phyloP scores from a whole-genome alignment of 208 protist genomes.

The Wallacemonas collosoma region DNA sequence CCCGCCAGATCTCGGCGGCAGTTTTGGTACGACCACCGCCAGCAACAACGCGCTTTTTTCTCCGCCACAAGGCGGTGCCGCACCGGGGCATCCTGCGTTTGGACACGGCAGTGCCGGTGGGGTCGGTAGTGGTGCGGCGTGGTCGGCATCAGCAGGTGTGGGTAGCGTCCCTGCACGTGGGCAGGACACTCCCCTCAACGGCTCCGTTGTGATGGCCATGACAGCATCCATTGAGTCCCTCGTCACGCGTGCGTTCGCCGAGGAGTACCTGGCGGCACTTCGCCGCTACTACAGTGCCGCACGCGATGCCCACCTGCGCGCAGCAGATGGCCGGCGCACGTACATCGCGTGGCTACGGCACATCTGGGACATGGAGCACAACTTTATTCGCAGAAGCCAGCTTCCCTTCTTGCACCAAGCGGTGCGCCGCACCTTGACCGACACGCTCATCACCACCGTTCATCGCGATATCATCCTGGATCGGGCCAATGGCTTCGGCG shows the following conservation, averaged over 20 bases:
- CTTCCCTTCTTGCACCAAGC: conserved; percentile 35
- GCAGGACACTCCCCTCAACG: conserved; percentile 11
- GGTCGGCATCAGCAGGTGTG: no score
- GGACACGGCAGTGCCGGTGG: no score
- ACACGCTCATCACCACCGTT: conserved; percentile 52
- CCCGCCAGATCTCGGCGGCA: background rate
- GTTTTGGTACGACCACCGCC: background rate
- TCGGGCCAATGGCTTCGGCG: conserved; percentile 41
- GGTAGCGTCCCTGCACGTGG: background rate
- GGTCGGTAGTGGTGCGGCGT: no score
- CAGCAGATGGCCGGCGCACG: conserved; percentile 23
- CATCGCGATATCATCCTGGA: conserved; percentile 65
- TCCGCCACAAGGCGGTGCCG: no score
- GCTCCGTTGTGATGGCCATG: conserved; percentile 48
- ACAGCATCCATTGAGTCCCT: conserved; percentile 35
- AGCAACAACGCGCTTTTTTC: background rate
- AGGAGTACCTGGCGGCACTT: conserved; percentile 36
- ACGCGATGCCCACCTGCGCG: conserved; percentile 35
- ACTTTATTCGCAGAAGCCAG: conserved; percentile 36
- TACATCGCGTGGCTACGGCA: conserved; percentile 56
- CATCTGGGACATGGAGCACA: conserved; percentile 45
- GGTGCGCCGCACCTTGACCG: conserved; percentile 35
- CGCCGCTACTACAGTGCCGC: conserved; percentile 46
- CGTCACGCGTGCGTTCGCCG: conserved; percentile 46
- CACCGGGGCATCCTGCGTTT: no score